Evolutionary conservation across 73 alveolate genomes (phyloP), one percentile per base, ranked within the genome.

Genomic region (Diophrys appendiculata): DNA sequence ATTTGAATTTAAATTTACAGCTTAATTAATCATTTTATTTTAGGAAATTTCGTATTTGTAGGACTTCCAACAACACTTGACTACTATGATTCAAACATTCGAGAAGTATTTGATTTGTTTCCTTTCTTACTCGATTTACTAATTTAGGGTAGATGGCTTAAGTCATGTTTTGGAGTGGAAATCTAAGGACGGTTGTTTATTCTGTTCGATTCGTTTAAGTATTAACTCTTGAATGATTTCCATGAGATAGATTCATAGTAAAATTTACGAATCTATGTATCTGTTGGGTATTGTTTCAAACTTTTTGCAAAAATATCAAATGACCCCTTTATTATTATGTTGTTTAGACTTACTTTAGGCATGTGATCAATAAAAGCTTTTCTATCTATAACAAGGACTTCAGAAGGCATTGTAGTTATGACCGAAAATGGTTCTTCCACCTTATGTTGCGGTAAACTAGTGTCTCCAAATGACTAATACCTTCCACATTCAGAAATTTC

Each of bases 391-490:
- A 67, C 24, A 67, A 23, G 18, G 11, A 67, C 24, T 67, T 67
- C 75, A 25, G 54, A 67, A 3, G 75, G 75, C 75, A 67, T 67
- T 3, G 53, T 26, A 25, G 75, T 23, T 8, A 25, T 26, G 24
- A 29, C 75, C 3, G 75, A 23, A 54, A 67, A 67, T 29, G 43
- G 54, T 28, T 67, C 75, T 31, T 5, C 23, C 2, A 31, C 54
- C 53, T 67, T 67, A 26, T 2, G 24, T 23, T 23, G 18, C 26
- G 31, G 75, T 54, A 67, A 67, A 29, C 31, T 54, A 1, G 23
- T 23, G 75, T 67, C 75, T n/a, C 75, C 75, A 67, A 67, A 67
- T 3, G 52, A 67, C 24, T 67, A 54, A 28, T 67, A 67, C 54
- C 75, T 2, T 26, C 54, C 23, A 3, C 23, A n/a, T 54, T 67